Percentiles rank a stretch among this genome's conserved stretches.
Conservation (phyloP, 371 early-diverging fungal species). For the Entomophthora muscae region DNA sequence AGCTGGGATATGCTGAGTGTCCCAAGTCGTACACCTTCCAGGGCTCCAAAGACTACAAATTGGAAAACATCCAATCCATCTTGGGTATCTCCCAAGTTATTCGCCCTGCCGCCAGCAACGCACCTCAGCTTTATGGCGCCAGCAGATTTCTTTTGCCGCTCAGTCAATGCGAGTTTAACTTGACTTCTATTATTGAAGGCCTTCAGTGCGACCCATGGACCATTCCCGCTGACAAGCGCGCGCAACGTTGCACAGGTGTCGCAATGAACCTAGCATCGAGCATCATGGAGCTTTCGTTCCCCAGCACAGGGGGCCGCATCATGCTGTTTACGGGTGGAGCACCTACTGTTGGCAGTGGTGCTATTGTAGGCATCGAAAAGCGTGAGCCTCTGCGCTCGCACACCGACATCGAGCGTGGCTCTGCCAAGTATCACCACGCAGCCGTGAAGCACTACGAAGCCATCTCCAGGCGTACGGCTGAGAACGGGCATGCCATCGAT, state of each 20-base stretch:
- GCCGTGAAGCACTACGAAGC: conserved; percentile 88
- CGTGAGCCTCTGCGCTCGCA: conserved; percentile 91
- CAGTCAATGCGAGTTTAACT: conserved; percentile 84
- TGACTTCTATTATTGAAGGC: conserved; percentile 87
- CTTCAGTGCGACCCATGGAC: conserved; percentile 99
- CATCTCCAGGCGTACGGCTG: conserved; percentile 73
- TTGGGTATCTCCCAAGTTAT: conserved; percentile 50
- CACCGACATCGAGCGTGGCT: conserved; percentile 92
- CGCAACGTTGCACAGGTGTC: conserved; percentile 94
- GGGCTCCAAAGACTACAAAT: conserved; percentile 89
- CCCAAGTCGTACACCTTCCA: conserved; percentile 97
- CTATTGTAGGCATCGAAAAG: conserved; percentile 86
- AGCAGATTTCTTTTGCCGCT: conserved; percentile 77
- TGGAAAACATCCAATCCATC: conserved; percentile 92
- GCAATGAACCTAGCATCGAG: conserved; percentile 92
- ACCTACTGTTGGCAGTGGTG: conserved; percentile 96
- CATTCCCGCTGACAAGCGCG: conserved; percentile 81
- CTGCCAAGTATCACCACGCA: conserved; percentile 80
- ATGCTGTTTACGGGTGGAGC: conserved; percentile 98
- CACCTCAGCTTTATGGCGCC: conserved; percentile 26
- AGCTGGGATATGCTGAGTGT: conserved; percentile 84
- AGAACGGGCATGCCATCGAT: conserved; percentile 70
- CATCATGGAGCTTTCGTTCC: conserved; percentile 83
- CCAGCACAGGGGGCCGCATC: conserved; percentile 86
- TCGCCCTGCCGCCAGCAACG: conserved; percentile 28